Conservation (phyloP, 1,139 yeast species). For the Blastobotrys serpentis region DNA sequence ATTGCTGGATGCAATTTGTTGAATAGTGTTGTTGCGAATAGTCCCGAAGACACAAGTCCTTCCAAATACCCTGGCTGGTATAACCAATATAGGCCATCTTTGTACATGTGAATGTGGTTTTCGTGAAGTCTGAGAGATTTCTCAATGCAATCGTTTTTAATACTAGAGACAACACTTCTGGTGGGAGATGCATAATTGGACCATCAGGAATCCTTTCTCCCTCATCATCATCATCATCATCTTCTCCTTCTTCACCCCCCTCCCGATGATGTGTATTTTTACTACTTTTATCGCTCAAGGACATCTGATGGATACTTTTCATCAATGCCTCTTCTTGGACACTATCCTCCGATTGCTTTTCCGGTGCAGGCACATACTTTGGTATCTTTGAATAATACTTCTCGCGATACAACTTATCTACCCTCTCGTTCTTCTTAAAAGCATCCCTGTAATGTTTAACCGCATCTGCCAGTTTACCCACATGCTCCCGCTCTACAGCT, state of each 20-base stretch:
- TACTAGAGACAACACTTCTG: constrained; percentile 60
- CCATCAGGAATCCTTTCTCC: constrained; percentile 44
- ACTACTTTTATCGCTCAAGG: constrained; percentile 7
- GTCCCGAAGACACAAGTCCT: constrained; percentile 52
- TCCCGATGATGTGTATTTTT: constrained; percentile 3
- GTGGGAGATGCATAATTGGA: constrained; percentile 58
- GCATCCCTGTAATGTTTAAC: constrained; percentile 71
- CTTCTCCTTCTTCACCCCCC: constrained; percentile 4
- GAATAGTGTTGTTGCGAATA: constrained; percentile 54
- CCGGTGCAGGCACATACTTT: background rate
- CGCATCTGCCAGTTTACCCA: constrained; percentile 80
- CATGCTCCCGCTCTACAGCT: constrained; percentile 70
- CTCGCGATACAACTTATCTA: constrained; percentile 67
- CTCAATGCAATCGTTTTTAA: constrained; percentile 51
- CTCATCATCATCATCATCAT: constrained; percentile 36
- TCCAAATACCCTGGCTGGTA: constrained; percentile 55
- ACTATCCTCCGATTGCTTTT: constrained; percentile 2
- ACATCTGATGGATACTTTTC: constrained; percentile 11
- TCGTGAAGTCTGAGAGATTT: constrained; percentile 65
- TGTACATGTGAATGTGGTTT: constrained; percentile 60
- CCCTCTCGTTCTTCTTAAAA: constrained; percentile 52
- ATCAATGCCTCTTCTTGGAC: constrained; percentile 15
- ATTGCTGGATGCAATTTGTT: constrained; percentile 21
- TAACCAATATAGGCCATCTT: constrained; percentile 63
- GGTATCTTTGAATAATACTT: constrained; percentile 36